phyloP scores from a whole-genome alignment of 768 basidiomycete species.

The Phlebiopsis flavidoalba region DNA sequence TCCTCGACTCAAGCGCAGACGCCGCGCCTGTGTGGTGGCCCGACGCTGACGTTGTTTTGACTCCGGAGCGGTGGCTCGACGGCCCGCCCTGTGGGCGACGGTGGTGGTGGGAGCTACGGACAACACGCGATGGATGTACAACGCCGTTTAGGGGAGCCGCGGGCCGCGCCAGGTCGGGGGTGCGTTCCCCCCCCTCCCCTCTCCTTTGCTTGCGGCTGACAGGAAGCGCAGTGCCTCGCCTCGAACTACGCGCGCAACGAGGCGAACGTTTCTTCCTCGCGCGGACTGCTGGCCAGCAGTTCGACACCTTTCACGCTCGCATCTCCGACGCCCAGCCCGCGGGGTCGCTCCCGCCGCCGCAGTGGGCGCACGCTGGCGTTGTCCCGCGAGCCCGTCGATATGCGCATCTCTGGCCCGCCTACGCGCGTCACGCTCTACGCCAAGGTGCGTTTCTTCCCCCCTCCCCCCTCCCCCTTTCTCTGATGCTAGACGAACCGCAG shows the following conservation, averaged over 20 bases:
- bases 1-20: constrained; percentile 70
- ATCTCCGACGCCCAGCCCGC: constrained; percentile 54
- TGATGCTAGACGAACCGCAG: constrained; percentile 2
- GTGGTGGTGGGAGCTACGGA: constrained; percentile 42
- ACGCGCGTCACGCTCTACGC: constrained; percentile 61
- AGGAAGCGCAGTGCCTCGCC: constrained; percentile 49
- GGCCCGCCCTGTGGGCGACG: too few relatives aligned
- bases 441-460: constrained; percentile 42
- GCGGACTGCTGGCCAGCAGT: constrained; percentile 60
- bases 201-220: not conserved
- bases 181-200: not conserved
- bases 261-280: constrained; percentile 69
- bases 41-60: constrained; percentile 75
- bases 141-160: constrained; percentile 71
- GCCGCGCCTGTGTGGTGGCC: constrained; percentile 62
- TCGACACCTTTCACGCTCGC: constrained; percentile 55
- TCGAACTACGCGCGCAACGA: constrained; percentile 77
- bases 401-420: constrained; percentile 57
- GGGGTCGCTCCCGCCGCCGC: constrained; percentile 54
- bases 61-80: constrained; percentile 74
- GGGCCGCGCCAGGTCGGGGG: constrained; percentile 54
- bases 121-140: constrained; percentile 64
- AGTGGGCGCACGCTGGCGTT: constrained; percentile 43
- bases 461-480: not conserved
- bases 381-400: constrained; percentile 45